Percentiles rank a stretch among this genome's conserved stretches.
phyloP scores from a whole-genome alignment of 2,329 filamentous ascomycete genomes.

The Fusarium mundagurra region DNA sequence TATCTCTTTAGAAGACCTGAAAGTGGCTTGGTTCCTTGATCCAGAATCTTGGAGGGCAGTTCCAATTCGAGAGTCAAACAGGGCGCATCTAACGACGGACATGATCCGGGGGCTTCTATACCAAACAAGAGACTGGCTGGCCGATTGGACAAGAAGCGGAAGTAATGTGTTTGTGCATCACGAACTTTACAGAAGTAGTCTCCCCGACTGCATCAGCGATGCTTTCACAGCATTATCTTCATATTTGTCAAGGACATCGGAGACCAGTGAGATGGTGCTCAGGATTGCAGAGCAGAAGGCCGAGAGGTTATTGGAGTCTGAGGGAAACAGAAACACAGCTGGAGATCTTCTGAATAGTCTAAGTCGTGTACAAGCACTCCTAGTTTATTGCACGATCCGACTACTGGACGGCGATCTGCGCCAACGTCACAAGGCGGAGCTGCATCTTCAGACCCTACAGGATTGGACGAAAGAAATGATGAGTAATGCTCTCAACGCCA shows the following conservation, averaged over 20 bases:
- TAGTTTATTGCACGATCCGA: conserved; percentile 37
- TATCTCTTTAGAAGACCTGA: conserved; percentile 20
- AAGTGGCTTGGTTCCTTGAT: conserved; percentile 25
- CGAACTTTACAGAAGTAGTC: conserved; percentile 3
- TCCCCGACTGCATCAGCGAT: conserved; percentile 13
- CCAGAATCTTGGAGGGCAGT: conserved; percentile 3
- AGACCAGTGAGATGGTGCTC: conserved; percentile 21
- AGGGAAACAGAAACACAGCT: neutral
- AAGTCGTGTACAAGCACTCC: conserved; percentile 37
- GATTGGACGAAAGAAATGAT: conserved; percentile 31
- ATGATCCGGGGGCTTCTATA: conserved; percentile 4
- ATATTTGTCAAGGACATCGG: conserved; percentile 20
- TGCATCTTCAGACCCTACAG: conserved; percentile 19
- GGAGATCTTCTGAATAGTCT: conserved; percentile 1
- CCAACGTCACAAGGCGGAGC: conserved; percentile 37
- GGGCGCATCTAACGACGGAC: neutral
- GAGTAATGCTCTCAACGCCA: neutral
- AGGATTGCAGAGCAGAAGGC: conserved; percentile 19
- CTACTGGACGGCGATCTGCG: conserved; percentile 39
- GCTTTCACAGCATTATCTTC: conserved; percentile 22
- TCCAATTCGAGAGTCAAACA: neutral
- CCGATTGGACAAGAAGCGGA: conserved; percentile 16
- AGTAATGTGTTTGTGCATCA: conserved; percentile 27
- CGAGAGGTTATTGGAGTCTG: neutral
- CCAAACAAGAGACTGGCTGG: conserved; percentile 12